Evolutionary conservation across 2,329 filamentous ascomycete genomes (phyloP), one percentile per base, ranked within the genome.

Genomic region (Penicillium polonicum): DNA sequence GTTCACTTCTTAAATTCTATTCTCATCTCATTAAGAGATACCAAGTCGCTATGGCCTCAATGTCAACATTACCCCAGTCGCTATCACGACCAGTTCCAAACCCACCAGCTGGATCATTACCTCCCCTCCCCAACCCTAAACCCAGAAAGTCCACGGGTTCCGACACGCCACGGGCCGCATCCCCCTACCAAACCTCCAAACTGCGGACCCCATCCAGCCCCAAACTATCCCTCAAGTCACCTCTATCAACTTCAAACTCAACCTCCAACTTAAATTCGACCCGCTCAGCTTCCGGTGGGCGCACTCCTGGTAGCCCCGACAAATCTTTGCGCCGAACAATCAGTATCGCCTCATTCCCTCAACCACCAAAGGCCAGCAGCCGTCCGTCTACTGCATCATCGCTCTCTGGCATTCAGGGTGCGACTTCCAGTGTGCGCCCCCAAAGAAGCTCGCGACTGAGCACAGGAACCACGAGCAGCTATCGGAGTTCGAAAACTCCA

Each of bases 341-440:
- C 69, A 97, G 92, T 80, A 96, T 97, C 70, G 93, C 92, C 71
- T 88, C 91, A 1, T 97, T 97, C 70, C 93, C 93, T 31, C 90
- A 96, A 63, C 93, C 93, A 15, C 93, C 93, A 15, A 87, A 87
- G 65, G 85, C 86, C 48, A 82, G 83, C 53, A 81, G 77, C 78
- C 66, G 91, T 82, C 76, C 79, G 86, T 56, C 90, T 84, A 51
- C 85, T 82, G 54, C 84, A 71, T 75, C 82, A 68, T 66, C 77
- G 71, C 52, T 73, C 60, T 68, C 80, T 58, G 70, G 67, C 3
- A 65, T 71, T 29, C 70, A 72, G 38, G 68, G 73, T 19, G 63
- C 68, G 45, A 61, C 63, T n/a, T 57, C 72, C 7, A 68, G 74
- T 60, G 51, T 73, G 58, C 84, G 83, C 41, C 79, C 78, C 9